Conservation (phyloP, 805 yeast species). For the Komagataella pastoris region DNA sequence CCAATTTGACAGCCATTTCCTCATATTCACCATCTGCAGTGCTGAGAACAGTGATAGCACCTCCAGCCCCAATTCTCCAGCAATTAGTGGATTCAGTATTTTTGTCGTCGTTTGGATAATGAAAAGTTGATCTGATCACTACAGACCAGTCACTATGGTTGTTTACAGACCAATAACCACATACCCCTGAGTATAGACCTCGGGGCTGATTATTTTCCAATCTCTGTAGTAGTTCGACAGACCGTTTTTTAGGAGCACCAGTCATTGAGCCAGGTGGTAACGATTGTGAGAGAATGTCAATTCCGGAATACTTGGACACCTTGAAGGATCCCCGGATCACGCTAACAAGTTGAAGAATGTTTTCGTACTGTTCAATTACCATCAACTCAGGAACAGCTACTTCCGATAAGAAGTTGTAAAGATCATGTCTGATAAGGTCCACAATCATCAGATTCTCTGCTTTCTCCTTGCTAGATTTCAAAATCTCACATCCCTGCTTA, state of each 20-base stretch:
- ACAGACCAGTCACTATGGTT: constrained; percentile 95
- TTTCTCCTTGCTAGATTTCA: constrained; percentile 80
- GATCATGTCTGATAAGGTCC: constrained; percentile 87
- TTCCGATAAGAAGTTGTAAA: constrained; percentile 47
- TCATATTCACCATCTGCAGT: constrained; percentile 80
- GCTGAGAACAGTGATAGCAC: constrained; percentile 88
- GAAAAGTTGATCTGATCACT: constrained; percentile 71
- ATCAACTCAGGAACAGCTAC: constrained; percentile 72
- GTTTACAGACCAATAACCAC: constrained; percentile 87
- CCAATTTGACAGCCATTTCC: constrained; percentile 74
- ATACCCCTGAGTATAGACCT: constrained; percentile 88
- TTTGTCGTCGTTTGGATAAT: constrained; percentile 36
- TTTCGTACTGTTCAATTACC: constrained; percentile 85
- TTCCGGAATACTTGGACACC: constrained; percentile 35
- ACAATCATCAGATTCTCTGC: constrained; percentile 97
- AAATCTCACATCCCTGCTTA: constrained; percentile 46
- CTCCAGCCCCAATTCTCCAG: constrained; percentile 97
- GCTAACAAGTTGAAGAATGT: constrained; percentile 85
- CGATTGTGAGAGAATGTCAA: constrained; percentile 66
- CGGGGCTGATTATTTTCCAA: constrained; percentile 47
- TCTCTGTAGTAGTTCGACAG: constrained; percentile 66
- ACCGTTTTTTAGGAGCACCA: constrained; percentile 94
- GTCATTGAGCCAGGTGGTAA: constrained; percentile 99
- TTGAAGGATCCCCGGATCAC: constrained; percentile 60
- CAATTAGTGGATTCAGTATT: constrained; percentile 13